These are phyloP conservation scores for Triadica sebifera DNA, from an alignment of 345 rosid species.

Conservation along the genomic window DNA sequence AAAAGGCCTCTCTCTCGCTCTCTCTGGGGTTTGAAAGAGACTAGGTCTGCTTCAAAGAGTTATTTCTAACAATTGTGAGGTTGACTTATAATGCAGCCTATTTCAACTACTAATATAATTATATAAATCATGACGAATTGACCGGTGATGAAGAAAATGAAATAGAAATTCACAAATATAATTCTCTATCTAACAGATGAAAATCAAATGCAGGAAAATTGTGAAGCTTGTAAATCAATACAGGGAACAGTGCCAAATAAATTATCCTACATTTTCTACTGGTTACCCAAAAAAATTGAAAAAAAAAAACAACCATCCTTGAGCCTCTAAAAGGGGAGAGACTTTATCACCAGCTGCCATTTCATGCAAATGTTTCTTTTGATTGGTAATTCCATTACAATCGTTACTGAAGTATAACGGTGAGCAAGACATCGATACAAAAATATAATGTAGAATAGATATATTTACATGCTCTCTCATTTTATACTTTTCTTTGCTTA, in stretches of 20 bases:
- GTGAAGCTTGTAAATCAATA: slow-evolving; percentile 20
- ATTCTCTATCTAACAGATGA: too few relatives aligned
- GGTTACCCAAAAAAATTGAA: slow-evolving; percentile 11
- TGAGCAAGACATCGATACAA: slow-evolving; percentile 19
- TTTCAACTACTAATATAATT: background rate
- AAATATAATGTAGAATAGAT: slow-evolving; percentile 20
- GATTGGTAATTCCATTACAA: slow-evolving; percentile 5
- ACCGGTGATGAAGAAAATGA: background rate
- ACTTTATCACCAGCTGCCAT: slow-evolving; percentile 20
- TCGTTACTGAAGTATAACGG: background rate
- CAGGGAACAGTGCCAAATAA: slow-evolving; percentile 9
- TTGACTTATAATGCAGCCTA: slow-evolving; percentile 1
- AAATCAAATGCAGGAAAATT: slow-evolving; percentile 15
- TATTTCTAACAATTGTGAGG: slow-evolving; percentile 8
- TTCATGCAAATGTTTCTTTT: slow-evolving; percentile 20
- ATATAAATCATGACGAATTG: background rate
- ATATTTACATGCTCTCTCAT: slow-evolving; percentile 39
- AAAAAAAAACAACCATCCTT: background rate
- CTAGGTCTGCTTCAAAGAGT: slow-evolving; percentile 10
- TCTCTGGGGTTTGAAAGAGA: slow-evolving; percentile 17
- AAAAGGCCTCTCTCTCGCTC: slow-evolving; percentile 6
- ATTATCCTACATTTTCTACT: slow-evolving; percentile 12
- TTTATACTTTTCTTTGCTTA: slow-evolving; percentile 31
- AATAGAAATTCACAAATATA: too few relatives aligned
- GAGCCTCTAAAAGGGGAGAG: slow-evolving; percentile 11